phyloP scores from a whole-genome alignment of 1,139 yeast genomes.

The Magnusiomyces fungicola region DNA sequence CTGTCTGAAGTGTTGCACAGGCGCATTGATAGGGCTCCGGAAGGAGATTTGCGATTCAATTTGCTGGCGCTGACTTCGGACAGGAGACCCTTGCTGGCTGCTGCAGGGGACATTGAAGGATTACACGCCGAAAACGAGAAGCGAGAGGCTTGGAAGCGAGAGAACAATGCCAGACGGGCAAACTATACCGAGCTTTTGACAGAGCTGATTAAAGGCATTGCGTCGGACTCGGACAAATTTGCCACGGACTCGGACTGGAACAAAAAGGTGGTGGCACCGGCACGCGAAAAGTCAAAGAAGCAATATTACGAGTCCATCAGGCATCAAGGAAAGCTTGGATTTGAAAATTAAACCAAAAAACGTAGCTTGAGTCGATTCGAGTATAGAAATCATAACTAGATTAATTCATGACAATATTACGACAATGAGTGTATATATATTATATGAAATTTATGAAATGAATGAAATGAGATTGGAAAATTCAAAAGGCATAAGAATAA shows the following conservation, averaged over 20 bases:
- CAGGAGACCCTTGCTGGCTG: slow-evolving; percentile 37
- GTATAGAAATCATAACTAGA: no score
- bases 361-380: no score
- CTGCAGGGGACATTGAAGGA: slow-evolving; percentile 38
- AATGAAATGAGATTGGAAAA: no score
- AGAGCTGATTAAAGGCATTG: slow-evolving; percentile 40
- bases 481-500: no score
- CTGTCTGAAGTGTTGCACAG: slow-evolving; percentile 39
- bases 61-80: slow-evolving; percentile 50
- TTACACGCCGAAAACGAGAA: slow-evolving; percentile 32
- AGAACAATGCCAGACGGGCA: slow-evolving; percentile 44
- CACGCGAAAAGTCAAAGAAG: slow-evolving; percentile 18
- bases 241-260: slow-evolving; percentile 44
- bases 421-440: no score
- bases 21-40: slow-evolving; percentile 42
- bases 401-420: no score
- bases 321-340: not conserved
- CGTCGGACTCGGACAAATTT: slow-evolving; percentile 3
- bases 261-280: slow-evolving; percentile 31
- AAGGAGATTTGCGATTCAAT: slow-evolving; percentile 51
- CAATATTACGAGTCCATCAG: not conserved
- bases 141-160: slow-evolving; percentile 37
- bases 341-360: no score
- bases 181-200: slow-evolving; percentile 50
- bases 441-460: no score